A percentile compares a stretch with the other conserved stretches of the same genome.
These are phyloP conservation scores for Neopestalotiopsis sp. DNA, from an alignment of 2,329 filamentous ascomycete species.

Conservation along the genomic window DNA sequence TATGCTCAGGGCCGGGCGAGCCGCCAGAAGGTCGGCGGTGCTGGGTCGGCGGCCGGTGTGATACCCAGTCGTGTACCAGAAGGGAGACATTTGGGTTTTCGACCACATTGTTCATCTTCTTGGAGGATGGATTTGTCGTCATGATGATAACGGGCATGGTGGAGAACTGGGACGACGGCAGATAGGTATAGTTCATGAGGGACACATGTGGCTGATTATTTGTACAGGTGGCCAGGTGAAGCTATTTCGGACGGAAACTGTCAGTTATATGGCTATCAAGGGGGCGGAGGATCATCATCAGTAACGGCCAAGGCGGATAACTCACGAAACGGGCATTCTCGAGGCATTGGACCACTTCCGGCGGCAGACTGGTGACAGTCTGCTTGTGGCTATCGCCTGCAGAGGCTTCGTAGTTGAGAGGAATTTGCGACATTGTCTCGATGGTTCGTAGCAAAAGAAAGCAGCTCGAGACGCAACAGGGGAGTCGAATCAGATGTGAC, in stretches of 20 bases:
- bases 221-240: conserved; percentile 91
- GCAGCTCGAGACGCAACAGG: neutral
- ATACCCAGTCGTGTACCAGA: conserved; percentile 97
- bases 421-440: conserved; percentile 63
- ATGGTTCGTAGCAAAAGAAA: neutral
- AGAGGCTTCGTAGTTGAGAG: conserved; percentile 77
- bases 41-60: conserved; percentile 83
- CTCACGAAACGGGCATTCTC: conserved; percentile 93
- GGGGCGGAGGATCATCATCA: neutral
- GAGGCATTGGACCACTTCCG: conserved; percentile 87
- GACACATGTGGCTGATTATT: conserved; percentile 87
- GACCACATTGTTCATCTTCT: conserved; percentile 81
- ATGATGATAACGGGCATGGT: conserved; percentile 86
- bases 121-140: conserved; percentile 82
- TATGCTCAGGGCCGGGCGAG: conserved; percentile 66
- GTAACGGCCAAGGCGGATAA: conserved; percentile 24
- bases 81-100: conserved; percentile 88
- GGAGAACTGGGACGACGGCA: conserved; percentile 75
- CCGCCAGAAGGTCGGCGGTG: conserved; percentile 62
- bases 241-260: conserved; percentile 54
- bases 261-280: neutral
- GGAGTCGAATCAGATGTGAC: neutral
- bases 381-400: conserved; percentile 75
- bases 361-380: conserved; percentile 72
- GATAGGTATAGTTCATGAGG: conserved; percentile 99